Evolutionary conservation across 345 rosid genomes (phyloP), one percentile per base, ranked within the genome.

Genomic region (Noccaea bulbosa): DNA sequence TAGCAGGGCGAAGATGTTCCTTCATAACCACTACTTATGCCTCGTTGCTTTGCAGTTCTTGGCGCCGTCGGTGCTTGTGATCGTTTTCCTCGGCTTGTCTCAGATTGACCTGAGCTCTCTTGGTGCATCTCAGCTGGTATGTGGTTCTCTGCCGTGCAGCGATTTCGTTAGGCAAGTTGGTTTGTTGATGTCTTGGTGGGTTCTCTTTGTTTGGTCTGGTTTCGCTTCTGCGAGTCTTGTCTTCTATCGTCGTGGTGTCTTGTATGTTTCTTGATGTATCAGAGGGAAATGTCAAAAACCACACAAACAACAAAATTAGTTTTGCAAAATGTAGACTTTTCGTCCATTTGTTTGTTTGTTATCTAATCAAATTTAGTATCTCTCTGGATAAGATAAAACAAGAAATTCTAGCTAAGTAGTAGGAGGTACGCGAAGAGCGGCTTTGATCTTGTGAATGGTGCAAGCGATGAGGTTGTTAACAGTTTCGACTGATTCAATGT

Each of bases 141-240:
- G 91, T 69, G 79, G 73, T 60, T 82, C 84, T 37, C 74, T 82
- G 64, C 82, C 93, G 67, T 88, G 90, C 77, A 74, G 82, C 16
- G 82, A 75, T 58, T 67, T 87, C 79, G 33, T 80, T 59, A 76
- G 59, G 70, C 85, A 83, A 80, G 79, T 75, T 4, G 76, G 84
- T 59, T 74, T 90, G 79, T 79, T 90, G 67, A 55, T 93, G 87
- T 86, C 97, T 66, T 93, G 98, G 98, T 91, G 94, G 97, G 88
- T 90, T 59, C 48, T 87, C 32, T 88, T 88, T 73, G 79, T 88
- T 55, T 88, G 86, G 88, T 77, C 90, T 41, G 68, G 80, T 71
- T 83, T 81, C 69, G 75, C 92, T 67, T 84, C 90, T 24, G 77
- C 78, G 0, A 87, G 73, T 79, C 86, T 90, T 68, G 62, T 87